Percentiles rank a stretch among this genome's conserved stretches.
Conservation (phyloP, 352 stramenopile genomes). For the Phytophthora brassicae region DNA sequence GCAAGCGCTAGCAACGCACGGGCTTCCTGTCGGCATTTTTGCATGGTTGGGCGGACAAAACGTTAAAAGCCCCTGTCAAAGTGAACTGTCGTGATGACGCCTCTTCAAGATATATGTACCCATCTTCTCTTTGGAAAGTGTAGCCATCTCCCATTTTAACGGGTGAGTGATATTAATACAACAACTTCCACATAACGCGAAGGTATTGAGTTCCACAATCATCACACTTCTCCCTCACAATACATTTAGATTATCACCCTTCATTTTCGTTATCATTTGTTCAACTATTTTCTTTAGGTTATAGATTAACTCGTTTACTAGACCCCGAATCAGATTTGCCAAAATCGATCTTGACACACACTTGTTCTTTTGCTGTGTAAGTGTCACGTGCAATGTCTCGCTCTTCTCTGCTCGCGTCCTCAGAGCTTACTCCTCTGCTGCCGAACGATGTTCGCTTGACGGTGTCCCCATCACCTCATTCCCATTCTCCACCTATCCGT, state of each 20-base stretch:
- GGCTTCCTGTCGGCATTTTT: constrained; percentile 12
- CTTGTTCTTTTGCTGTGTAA: constrained; percentile 1
- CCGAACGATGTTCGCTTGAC: constrained; percentile 16
- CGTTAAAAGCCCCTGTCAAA: background rate
- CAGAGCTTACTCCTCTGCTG: constrained; percentile 39
- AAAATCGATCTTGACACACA: too few relatives aligned
- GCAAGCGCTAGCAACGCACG: constrained; percentile 53
- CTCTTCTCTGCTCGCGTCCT: constrained; percentile 9
- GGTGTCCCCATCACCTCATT: background rate
- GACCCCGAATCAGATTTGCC: too few relatives aligned
- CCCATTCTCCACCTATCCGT: constrained; percentile 9
- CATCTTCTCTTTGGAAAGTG: too few relatives aligned
- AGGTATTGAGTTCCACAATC: too few relatives aligned
- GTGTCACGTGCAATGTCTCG: constrained; percentile 17
- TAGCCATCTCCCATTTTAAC: too few relatives aligned
- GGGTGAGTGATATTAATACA: too few relatives aligned
- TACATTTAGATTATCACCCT: too few relatives aligned
- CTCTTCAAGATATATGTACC: constrained; percentile 11
- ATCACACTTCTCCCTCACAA: too few relatives aligned
- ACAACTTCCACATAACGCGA: too few relatives aligned
- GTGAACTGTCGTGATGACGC: background rate
- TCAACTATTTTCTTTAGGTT: too few relatives aligned
- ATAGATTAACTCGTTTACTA: too few relatives aligned
- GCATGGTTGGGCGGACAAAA: constrained; percentile 13
- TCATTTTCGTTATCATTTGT: too few relatives aligned